phyloP scores from a whole-genome alignment of 306 rosid species.

The Castanospermum australe region DNA sequence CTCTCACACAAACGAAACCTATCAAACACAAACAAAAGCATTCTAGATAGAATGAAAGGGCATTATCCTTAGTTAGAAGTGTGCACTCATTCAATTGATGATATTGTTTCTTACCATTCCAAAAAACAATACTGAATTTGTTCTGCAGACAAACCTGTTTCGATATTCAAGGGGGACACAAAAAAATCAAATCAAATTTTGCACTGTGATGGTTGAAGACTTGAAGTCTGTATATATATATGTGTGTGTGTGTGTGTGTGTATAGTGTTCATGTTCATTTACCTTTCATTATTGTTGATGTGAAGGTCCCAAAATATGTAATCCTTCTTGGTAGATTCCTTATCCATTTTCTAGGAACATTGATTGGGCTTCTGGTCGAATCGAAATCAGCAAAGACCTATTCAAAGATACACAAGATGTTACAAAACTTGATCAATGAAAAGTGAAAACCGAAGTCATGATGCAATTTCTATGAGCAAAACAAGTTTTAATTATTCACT shows the following conservation, averaged over 20 bases:
- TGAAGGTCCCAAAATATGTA: conserved; percentile 54
- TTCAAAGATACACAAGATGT: background rate
- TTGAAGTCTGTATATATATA: background rate
- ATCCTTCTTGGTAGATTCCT: conserved; percentile 34
- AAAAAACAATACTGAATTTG: conserved; percentile 36
- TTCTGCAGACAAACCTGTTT: conserved; percentile 30
- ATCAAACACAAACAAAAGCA: background rate
- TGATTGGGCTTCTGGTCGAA: conserved; percentile 52
- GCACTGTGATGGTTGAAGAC: background rate
- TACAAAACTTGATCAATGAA: background rate
- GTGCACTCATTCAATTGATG: background rate
- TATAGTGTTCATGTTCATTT: background rate
- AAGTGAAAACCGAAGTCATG: background rate
- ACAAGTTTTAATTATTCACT: conserved; percentile 32
- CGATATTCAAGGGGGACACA: background rate
- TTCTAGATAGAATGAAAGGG: background rate
- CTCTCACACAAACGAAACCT: conserved; percentile 64
- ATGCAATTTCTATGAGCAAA: background rate
- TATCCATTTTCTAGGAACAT: conserved; percentile 50
- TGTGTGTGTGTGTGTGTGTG: no score
- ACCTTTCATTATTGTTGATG: conserved; percentile 51
- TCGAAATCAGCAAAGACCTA: conserved; percentile 66
- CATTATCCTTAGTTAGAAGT: background rate
- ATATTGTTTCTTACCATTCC: conserved; percentile 39
- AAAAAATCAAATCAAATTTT: background rate